Conservation (phyloP, 345 rosid species). For the Populus ilicifolia region DNA sequence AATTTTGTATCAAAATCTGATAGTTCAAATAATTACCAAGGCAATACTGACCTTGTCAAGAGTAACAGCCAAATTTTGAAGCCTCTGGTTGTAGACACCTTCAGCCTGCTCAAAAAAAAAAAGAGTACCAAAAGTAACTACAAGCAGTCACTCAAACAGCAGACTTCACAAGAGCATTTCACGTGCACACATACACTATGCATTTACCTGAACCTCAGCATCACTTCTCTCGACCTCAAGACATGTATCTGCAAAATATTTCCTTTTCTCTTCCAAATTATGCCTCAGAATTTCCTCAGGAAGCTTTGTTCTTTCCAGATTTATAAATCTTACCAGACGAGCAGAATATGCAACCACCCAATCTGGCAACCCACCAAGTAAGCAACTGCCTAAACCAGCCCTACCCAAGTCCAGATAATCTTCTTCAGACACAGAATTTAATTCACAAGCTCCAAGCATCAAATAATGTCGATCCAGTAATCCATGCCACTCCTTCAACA, state of each 20-base stretch:
- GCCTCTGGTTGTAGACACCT: constrained; percentile 99
- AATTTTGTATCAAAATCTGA: not conserved
- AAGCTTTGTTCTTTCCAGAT: constrained; percentile 91
- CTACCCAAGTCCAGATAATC: constrained; percentile 95
- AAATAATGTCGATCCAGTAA: constrained; percentile 74
- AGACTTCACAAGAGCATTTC: not conserved
- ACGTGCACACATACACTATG: not conserved
- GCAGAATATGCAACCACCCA: constrained; percentile 97
- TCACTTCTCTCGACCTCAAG: constrained; percentile 92
- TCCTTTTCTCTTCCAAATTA: constrained; percentile 89
- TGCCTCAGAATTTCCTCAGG: constrained; percentile 87
- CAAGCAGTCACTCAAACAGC: constrained; percentile 8
- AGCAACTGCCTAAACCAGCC: constrained; percentile 96
- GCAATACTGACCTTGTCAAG: constrained; percentile 80
- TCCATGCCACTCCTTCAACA: constrained; percentile 88
- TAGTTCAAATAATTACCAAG: not conserved
- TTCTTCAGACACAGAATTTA: constrained; percentile 81
- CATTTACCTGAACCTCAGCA: constrained; percentile 96
- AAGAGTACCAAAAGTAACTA: constrained; percentile 23
- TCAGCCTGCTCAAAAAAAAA: constrained; percentile 64
- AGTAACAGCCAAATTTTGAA: constrained; percentile 95
- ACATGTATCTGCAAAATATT: constrained; percentile 65
- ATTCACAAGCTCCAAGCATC: constrained; percentile 87
- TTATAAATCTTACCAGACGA: constrained; percentile 93
- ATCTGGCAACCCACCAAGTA: constrained; percentile 95